Evolutionary conservation across 208 protist genomes (phyloP), one percentile per base, ranked within the genome.

Genomic region (Trypanosoma melophagium): DNA sequence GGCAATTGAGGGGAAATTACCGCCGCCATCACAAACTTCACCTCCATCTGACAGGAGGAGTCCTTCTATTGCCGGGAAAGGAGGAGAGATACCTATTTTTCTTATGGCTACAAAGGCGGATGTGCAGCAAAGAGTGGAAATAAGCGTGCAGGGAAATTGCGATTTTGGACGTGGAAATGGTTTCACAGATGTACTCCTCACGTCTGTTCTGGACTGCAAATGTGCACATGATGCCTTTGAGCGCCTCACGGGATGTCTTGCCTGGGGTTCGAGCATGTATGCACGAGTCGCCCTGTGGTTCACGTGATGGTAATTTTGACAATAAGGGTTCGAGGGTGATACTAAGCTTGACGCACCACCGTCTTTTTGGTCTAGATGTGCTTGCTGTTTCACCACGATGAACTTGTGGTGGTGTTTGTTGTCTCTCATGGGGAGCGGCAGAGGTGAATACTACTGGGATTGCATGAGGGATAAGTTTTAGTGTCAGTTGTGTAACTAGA

Each of bases 81-180:
- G 50, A 16, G 7, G 4, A 50, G 7, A 7, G 3, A 42, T 64
- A 50, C 31, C 59, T 49, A 17, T 64, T 50, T 44, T 64, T 17
- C 59, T 64, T 28, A 17, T 64, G 13, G 59, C 21, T 40, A 64
- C 19, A 9, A 64, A 49, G 50, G 42, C 35, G 17, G 59, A 64
- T 38, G 10, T 50, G 35, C 35, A 49, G 7, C 14, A 9, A 17
- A 16, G 7, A 50, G 47, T 7, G 16, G 42, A 28, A 21, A 50
- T 54, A 7, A 40, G 25, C 5, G 59, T 53, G 16, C 24, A n/a
- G 59, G 17, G 28, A 14, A 50, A 50, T 38, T 53, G 50, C 24
- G 13, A 49, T 16, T 64, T 64, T 53, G 59, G 25, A 16, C n/a
- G 16, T 16, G 59, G 8, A 28, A 42, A 64, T 64, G 28, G 28